These are phyloP conservation scores for Acephala macrosclerotiorum DNA, from an alignment of 2,329 filamentous ascomycete species.

Conservation along the genomic window DNA sequence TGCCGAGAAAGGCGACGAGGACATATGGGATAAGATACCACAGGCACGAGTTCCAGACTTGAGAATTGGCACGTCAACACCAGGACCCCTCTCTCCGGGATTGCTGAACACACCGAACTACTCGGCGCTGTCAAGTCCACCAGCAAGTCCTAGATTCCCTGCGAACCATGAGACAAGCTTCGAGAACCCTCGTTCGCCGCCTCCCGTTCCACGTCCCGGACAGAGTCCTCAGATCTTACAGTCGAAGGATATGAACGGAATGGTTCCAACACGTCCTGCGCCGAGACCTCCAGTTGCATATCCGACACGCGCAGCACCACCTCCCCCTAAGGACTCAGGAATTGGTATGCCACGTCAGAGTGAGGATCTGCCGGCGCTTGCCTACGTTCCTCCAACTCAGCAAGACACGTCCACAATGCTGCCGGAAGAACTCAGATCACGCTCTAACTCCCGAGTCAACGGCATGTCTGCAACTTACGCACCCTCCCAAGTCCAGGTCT, in stretches of 20 bases:
- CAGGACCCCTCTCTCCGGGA: slow-evolving; percentile 37
- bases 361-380: slow-evolving; percentile 57
- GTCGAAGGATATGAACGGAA: slow-evolving; percentile 60
- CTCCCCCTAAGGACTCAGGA: slow-evolving; percentile 68
- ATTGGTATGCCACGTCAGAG: slow-evolving; percentile 66
- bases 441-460: slow-evolving; percentile 71
- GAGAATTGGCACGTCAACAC: slow-evolving; percentile 48
- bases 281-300: slow-evolving; percentile 85
- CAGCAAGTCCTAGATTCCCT: slow-evolving; percentile 85
- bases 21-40: slow-evolving; percentile 96
- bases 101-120: slow-evolving; percentile 62
- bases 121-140: slow-evolving; percentile 75
- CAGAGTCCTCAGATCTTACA: slow-evolving; percentile 46
- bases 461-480: slow-evolving; percentile 50
- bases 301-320: slow-evolving; percentile 61
- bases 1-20: slow-evolving; percentile 74
- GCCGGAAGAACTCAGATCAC: slow-evolving; percentile 71
- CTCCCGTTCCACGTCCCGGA: slow-evolving; percentile 74
- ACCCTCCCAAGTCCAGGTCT: slow-evolving; percentile 29
- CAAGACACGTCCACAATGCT: slow-evolving; percentile 57
- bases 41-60: slow-evolving; percentile 72
- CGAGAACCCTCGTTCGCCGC: slow-evolving; percentile 93
- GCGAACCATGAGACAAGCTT: slow-evolving; percentile 93
- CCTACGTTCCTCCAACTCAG: slow-evolving; percentile 42
- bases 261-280: slow-evolving; percentile 84